These are phyloP conservation scores for Triadica sebifera DNA, from an alignment of 345 rosid genomes.

Conservation along the genomic window DNA sequence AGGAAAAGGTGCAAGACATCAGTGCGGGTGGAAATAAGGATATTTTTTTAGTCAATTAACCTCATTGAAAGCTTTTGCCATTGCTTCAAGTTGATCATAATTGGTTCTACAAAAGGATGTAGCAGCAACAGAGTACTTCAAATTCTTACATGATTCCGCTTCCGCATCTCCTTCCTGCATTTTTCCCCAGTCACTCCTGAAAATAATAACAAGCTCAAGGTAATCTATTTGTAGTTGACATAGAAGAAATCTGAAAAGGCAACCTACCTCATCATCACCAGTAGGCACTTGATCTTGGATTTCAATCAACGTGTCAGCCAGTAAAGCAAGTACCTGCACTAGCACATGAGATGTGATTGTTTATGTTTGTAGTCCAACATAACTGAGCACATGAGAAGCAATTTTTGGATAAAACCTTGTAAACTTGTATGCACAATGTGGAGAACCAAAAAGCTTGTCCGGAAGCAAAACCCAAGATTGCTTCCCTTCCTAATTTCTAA, in stretches of 20 bases:
- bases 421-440: not conserved
- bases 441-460: not conserved
- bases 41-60: slow-evolving; percentile 24
- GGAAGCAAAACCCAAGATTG: not conserved
- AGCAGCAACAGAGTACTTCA: slow-evolving; percentile 47
- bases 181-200: slow-evolving; percentile 95
- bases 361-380: not conserved
- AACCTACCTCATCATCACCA: slow-evolving; percentile 62
- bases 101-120: slow-evolving; percentile 52
- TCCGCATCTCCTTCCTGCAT: slow-evolving; percentile 50
- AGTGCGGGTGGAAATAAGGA: no score
- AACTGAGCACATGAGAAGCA: not conserved
- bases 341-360: not conserved
- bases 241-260: slow-evolving; percentile 6
- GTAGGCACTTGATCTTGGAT: slow-evolving; percentile 68
- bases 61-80: slow-evolving; percentile 64
- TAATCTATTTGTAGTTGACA: slow-evolving; percentile 3
- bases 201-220: slow-evolving; percentile 3
- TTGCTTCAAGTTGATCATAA: slow-evolving; percentile 75
- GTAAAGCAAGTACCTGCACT: slow-evolving; percentile 67
- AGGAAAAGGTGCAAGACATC: not conserved
- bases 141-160: slow-evolving; percentile 41
- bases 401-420: not conserved
- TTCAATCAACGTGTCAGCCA: slow-evolving; percentile 77
- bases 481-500: not conserved